phyloP scores from a whole-genome alignment of 2,329 filamentous ascomycete species.

The Pseudogymnoascus verrucosus region DNA sequence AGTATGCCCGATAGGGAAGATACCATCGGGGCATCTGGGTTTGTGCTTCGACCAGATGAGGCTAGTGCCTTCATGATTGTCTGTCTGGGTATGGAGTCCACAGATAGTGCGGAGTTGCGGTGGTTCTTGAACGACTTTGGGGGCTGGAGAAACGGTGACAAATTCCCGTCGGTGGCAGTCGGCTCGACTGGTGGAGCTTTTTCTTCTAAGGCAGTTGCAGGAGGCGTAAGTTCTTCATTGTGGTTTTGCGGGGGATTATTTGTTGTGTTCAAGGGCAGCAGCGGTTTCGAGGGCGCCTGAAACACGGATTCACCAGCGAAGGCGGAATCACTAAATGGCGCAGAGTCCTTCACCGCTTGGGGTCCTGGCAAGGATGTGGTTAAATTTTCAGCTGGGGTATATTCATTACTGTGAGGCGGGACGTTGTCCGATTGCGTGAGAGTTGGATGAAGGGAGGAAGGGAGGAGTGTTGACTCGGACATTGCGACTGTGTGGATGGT shows the following conservation, averaged over 20 bases:
- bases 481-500: not conserved
- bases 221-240: constrained; percentile 7
- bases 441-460: not conserved
- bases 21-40: constrained; percentile 39
- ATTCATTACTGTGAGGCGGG: not conserved
- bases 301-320: constrained; percentile 32
- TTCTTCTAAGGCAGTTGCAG: constrained; percentile 9
- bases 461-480: not conserved
- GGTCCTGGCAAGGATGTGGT: not conserved
- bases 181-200: not conserved
- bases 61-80: constrained; percentile 77
- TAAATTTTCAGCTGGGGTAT: constrained; percentile 15
- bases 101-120: constrained; percentile 27
- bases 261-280: constrained; percentile 34
- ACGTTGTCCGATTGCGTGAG: not conserved
- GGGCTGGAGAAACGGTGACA: constrained; percentile 20
- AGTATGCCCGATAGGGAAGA: constrained; percentile 56
- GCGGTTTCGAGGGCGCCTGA: constrained; percentile 35
- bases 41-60: constrained; percentile 53
- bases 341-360: not conserved
- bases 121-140: constrained; percentile 19
- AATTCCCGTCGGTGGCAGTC: constrained; percentile 13
- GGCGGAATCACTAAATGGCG: constrained; percentile 17
- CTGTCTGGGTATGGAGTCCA: constrained; percentile 55
- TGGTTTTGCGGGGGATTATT: constrained; percentile 19